Conservation (phyloP, 169 alveolate genomes). For the Plasmodium sp. region DNA sequence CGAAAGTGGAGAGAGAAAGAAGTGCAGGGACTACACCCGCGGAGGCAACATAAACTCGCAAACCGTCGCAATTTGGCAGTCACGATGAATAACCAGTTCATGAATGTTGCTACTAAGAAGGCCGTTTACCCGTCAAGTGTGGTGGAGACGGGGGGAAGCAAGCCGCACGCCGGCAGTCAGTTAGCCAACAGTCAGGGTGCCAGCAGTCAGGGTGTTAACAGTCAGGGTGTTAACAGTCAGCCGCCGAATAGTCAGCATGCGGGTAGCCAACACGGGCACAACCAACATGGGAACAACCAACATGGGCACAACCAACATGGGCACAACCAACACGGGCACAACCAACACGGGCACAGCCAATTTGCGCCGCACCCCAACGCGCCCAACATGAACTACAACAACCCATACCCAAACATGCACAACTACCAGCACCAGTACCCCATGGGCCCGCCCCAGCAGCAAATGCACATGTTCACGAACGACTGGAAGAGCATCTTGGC, state of each 20-base stretch:
- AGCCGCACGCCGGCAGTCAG: background rate
- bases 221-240: background rate
- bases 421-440: slow-evolving; percentile 6
- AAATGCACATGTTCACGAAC: slow-evolving; percentile 52
- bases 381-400: slow-evolving; percentile 21
- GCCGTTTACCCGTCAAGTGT: slow-evolving; percentile 12
- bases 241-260: background rate
- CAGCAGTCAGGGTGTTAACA: background rate
- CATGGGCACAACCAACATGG: background rate
- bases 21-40: background rate
- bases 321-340: background rate
- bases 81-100: slow-evolving; percentile 18
- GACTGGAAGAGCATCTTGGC: slow-evolving; percentile 57
- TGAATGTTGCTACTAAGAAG: slow-evolving; percentile 13
- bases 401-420: slow-evolving; percentile 52
- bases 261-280: background rate
- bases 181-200: background rate
- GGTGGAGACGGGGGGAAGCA: slow-evolving; percentile 1
- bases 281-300: background rate
- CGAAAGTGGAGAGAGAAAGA: background rate
- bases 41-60: background rate
- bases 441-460: slow-evolving; percentile 70
- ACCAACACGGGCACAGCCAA: background rate
- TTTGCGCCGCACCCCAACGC: background rate
- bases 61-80: background rate